Percentiles rank a stretch among this genome's conserved stretches.
Conservation (phyloP, 345 rosid genomes). For the Ailanthus altissimus region DNA sequence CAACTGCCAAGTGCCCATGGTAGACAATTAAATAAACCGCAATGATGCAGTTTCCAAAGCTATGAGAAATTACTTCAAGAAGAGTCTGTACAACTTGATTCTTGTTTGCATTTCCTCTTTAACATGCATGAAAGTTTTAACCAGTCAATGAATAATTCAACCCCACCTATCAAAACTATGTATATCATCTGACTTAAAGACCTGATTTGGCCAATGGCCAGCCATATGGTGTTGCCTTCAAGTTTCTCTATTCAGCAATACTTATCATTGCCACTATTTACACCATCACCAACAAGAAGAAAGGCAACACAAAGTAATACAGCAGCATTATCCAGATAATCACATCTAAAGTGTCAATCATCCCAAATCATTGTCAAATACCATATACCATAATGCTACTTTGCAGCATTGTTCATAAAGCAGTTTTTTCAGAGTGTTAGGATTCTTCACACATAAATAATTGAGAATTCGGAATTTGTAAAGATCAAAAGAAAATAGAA, state of each 20-base stretch:
- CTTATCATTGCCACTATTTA: too few relatives aligned
- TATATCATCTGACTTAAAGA: background rate
- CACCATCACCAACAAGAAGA: background rate
- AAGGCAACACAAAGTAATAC: background rate
- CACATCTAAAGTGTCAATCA: background rate
- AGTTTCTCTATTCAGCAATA: background rate
- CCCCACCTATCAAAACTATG: background rate
- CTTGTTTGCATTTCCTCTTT: background rate
- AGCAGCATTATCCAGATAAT: background rate
- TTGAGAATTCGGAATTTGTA: too few relatives aligned
- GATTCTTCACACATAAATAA: too few relatives aligned
- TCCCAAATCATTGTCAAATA: background rate
- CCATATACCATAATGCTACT: background rate
- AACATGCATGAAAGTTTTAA: background rate
- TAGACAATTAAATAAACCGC: background rate
- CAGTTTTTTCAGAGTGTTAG: too few relatives aligned
- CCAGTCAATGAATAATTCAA: background rate
- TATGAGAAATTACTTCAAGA: background rate
- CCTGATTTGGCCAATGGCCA: background rate
- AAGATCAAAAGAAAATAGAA: too few relatives aligned
- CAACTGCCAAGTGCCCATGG: background rate
- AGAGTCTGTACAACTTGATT: background rate
- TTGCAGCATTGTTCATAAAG: background rate
- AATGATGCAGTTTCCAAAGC: background rate
- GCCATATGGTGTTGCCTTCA: background rate